These are phyloP conservation scores for Aphanomyces astaci DNA, from an alignment of 352 stramenopile species.

Conservation along the genomic window DNA sequence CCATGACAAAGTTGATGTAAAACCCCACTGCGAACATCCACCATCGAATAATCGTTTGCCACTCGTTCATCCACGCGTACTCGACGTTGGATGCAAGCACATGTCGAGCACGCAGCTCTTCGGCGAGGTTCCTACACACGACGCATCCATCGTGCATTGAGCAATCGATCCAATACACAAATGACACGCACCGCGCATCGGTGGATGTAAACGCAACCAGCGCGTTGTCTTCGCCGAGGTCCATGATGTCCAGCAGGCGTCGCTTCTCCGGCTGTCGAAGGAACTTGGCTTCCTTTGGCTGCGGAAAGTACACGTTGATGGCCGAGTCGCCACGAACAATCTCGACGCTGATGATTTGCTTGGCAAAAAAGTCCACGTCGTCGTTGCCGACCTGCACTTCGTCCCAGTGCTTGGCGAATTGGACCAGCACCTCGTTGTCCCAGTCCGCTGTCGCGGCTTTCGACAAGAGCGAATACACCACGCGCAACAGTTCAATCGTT, in stretches of 20 bases:
- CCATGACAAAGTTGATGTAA: constrained; percentile 19
- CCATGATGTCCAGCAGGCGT: constrained; percentile 19
- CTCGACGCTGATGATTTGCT: constrained; percentile 16
- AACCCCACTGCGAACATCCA: constrained; percentile 22
- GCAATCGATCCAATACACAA: not conserved
- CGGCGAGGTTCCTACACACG: constrained; percentile 10
- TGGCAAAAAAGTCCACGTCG: constrained; percentile 14
- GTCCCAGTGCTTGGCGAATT: constrained; percentile 6
- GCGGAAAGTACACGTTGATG: constrained; percentile 16
- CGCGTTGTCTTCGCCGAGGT: constrained; percentile 15
- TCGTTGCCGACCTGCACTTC: not conserved
- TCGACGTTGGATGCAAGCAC: not conserved
- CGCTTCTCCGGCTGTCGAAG: constrained; percentile 6
- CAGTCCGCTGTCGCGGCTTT: not conserved
- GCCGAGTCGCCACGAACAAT: constrained; percentile 13
- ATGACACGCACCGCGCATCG: not conserved
- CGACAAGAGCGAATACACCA: constrained; percentile 16
- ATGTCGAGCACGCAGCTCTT: constrained; percentile 17
- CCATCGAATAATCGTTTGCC: not conserved
- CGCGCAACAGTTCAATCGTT: constrained; percentile 11
- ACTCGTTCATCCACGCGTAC: constrained; percentile 20
- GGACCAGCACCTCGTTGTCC: not conserved
- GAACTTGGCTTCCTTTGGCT: constrained; percentile 20
- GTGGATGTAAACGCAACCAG: constrained; percentile 16
- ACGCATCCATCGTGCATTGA: not conserved